phyloP scores from a whole-genome alignment of 345 rosid genomes.

The Raphanus sativus region DNA sequence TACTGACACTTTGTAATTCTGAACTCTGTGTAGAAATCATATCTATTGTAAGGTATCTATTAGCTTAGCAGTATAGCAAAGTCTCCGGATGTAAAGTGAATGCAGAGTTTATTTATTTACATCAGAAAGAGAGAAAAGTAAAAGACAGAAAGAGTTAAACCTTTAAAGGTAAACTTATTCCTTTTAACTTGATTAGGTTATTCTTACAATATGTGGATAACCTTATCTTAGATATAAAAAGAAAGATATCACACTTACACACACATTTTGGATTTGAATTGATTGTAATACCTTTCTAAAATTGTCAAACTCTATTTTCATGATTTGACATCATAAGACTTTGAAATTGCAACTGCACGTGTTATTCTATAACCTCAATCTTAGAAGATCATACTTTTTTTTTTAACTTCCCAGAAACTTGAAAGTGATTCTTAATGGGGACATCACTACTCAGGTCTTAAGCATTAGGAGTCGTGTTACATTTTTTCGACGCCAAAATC shows the following conservation, averaged over 20 bases:
- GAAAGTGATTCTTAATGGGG: constrained; percentile 33
- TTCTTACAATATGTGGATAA: neutral
- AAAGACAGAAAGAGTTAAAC: constrained; percentile 10
- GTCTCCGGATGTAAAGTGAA: constrained; percentile 26
- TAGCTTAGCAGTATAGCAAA: constrained; percentile 26
- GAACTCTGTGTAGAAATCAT: constrained; percentile 19
- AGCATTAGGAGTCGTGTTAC: constrained; percentile 23
- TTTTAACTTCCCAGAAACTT: constrained; percentile 17
- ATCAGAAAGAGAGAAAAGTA: neutral
- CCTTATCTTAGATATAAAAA: constrained; percentile 34
- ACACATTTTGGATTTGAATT: constrained; percentile 16
- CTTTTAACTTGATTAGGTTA: constrained; percentile 17
- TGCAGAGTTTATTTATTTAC: constrained; percentile 3
- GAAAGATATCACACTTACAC: constrained; percentile 14
- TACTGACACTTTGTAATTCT: neutral
- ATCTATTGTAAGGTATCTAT: neutral
- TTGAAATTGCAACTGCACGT: constrained; percentile 29
- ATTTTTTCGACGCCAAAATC: constrained; percentile 12
- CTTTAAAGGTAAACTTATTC: constrained; percentile 2
- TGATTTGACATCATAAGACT: constrained; percentile 24
- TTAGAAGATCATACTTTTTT: neutral
- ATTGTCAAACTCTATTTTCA: neutral
- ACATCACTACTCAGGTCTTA: constrained; percentile 23
- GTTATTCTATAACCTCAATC: neutral
- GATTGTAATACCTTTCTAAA: constrained; percentile 13